These are phyloP conservation scores for Sordariomycetes sp. DNA, from an alignment of 2,329 filamentous ascomycete species.

Conservation along the genomic window DNA sequence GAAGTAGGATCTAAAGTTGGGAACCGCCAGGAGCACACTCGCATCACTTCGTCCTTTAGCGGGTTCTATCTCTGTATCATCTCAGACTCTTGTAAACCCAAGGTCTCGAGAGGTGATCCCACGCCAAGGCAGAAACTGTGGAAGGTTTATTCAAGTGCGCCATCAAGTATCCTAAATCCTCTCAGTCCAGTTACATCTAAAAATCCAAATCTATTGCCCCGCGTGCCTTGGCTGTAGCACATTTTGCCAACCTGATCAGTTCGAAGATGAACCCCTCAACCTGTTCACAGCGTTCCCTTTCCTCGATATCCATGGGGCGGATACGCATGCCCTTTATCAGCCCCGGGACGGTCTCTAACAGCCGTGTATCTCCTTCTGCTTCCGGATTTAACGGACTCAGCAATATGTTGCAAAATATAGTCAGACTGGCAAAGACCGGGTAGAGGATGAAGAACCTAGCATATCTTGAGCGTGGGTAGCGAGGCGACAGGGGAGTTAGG, in stretches of 20 bases:
- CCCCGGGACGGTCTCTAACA: constrained; percentile 25
- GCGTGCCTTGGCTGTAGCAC: constrained; percentile 21
- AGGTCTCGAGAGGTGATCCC: no score
- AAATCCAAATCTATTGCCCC: neutral
- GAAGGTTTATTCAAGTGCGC: neutral
- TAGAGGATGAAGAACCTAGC: constrained; percentile 43
- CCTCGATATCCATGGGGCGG: constrained; percentile 13
- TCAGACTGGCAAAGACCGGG: constrained; percentile 37
- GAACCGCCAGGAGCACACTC: no score
- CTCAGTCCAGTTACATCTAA: neutral
- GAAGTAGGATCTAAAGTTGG: no score
- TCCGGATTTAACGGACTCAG: constrained; percentile 28
- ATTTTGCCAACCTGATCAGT: constrained; percentile 24
- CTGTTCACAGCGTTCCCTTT: constrained; percentile 23
- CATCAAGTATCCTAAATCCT: neutral
- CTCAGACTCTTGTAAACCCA: no score
- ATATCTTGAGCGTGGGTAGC: neutral
- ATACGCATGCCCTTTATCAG: constrained; percentile 27
- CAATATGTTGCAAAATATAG: constrained; percentile 41
- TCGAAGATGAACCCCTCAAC: constrained; percentile 29
- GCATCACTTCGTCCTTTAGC: no score
- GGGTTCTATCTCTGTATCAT: no score
- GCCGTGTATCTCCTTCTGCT: constrained; percentile 28
- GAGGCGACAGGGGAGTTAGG: neutral
- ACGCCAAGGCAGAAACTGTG: no score